Base-by-base conservation (phyloP, 345 rosid species). In the Eucalyptus polybractea region DNA sequence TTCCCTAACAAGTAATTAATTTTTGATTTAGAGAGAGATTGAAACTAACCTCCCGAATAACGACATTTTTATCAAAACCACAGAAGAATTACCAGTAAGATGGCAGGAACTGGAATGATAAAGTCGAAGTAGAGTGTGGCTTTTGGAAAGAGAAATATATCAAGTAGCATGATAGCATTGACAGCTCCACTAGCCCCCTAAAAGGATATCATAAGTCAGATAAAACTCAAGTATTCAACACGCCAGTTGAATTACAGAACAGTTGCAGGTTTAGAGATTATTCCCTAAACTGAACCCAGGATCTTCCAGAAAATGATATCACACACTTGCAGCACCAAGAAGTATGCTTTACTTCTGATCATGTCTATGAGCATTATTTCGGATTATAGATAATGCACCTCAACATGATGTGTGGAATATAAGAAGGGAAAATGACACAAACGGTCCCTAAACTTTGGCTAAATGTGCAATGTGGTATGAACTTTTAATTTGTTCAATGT, bases 131-230 rank as follows among this genome's bases (percentile, higher is more conserved):
- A 94, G 31, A 97, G 87, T 54, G 97, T 97, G 37, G 98, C 94
- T 87, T 45, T 96, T 67, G 99, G 99, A 91, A 94, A 89, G 89
- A 97, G 91, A 93, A 97, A 95, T 93, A 97, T 97, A 86, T 94
- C 94, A 24, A 97, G 98, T 91, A 97, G 94, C 95, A 97, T 93
- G 89, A 97, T 95, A 88, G 99, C 99, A 91, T 95, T 95, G 89
- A 97, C 99, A 40, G 99, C 98, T 87, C 97, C 99, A 88, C 98
- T 97, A 29, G 99, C 97, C 4, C 99, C 99, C 97, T 97, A 91
- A 21, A 54, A 19, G 83, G 80, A 42, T 22, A 22, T 54, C 27
- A 54, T 0, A 22, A 54, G 60, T 54, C 60, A 54, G 60, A 45
- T 45, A 8, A 56, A 56, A 56, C 62, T 54, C 58, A 54, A 54